phyloP scores from a whole-genome alignment of 441 rosid species.

The Viola pubescens region DNA sequence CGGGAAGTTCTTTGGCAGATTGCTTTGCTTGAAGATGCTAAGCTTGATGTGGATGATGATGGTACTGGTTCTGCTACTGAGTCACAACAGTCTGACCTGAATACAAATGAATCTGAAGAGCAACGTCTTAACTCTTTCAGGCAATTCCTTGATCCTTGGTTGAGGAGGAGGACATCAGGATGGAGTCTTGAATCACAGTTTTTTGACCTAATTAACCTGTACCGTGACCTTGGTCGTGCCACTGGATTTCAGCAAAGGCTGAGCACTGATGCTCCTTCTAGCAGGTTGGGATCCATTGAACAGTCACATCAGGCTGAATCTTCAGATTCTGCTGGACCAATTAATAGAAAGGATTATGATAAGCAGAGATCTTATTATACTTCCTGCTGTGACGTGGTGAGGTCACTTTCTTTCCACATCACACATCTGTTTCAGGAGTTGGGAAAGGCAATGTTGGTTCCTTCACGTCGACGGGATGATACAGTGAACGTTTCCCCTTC shows the following conservation, averaged over 20 bases:
- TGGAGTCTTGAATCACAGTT: constrained; percentile 90
- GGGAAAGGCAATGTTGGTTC: constrained; percentile 93
- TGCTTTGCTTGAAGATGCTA: constrained; percentile 78
- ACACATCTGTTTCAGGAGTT: constrained; percentile 91
- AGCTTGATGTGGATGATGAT: constrained; percentile 52
- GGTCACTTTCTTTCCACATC: constrained; percentile 85
- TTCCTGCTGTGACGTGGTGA: constrained; percentile 92
- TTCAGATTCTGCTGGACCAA: constrained; percentile 39
- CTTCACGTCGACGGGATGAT: constrained; percentile 95
- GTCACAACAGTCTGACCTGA: constrained; percentile 46
- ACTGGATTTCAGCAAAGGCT: constrained; percentile 69
- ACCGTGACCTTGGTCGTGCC: constrained; percentile 87
- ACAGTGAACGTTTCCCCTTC: constrained; percentile 74
- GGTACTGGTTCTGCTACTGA: constrained; percentile 38
- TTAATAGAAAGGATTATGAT: constrained; percentile 51
- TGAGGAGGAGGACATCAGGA: constrained; percentile 88
- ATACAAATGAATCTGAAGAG: constrained; percentile 52
- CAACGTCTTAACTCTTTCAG: constrained; percentile 86
- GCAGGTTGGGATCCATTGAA: constrained; percentile 34
- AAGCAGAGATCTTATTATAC: constrained; percentile 69
- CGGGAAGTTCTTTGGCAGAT: constrained; percentile 93
- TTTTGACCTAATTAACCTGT: constrained; percentile 87
- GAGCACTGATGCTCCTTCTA: constrained; percentile 41
- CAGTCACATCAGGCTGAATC: constrained; percentile 39
- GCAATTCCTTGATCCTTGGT: constrained; percentile 89